Evolutionary conservation across 2,329 filamentous ascomycete species (phyloP).

Genomic region (Aureobasidium lini): DNA sequence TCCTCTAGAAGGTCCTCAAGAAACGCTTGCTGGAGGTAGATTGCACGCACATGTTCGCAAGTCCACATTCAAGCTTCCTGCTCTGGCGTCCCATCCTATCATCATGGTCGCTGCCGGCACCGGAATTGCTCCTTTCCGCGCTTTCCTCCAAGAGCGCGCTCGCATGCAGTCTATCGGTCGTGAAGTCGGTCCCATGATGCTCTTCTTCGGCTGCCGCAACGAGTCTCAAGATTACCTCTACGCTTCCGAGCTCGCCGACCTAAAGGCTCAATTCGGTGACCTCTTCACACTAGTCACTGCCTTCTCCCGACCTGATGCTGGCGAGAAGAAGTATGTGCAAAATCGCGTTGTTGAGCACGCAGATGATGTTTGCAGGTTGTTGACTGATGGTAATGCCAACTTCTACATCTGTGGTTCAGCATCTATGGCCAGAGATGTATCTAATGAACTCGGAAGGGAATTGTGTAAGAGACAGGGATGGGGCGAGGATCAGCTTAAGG

Average conservation of each 20-base stretch:
- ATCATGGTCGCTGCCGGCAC: slow-evolving; percentile 48
- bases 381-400: slow-evolving; percentile 28
- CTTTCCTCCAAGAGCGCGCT: slow-evolving; percentile 36
- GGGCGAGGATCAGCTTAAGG: slow-evolving; percentile 17
- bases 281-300: slow-evolving; percentile 26
- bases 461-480: slow-evolving; percentile 14
- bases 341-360: slow-evolving; percentile 29
- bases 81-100: slow-evolving; percentile 37
- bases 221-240: slow-evolving; percentile 33
- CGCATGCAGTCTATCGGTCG: slow-evolving; percentile 29
- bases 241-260: slow-evolving; percentile 24
- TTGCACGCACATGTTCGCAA: slow-evolving; percentile 32
- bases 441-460: slow-evolving; percentile 25
- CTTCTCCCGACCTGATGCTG: slow-evolving; percentile 24
- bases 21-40: not conserved
- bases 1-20: not conserved
- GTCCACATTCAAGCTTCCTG: slow-evolving; percentile 42
- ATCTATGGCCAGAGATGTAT: slow-evolving; percentile 38
- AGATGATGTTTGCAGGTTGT: slow-evolving; percentile 24
- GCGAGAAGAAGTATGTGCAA: slow-evolving; percentile 32
- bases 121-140: slow-evolving; percentile 42
- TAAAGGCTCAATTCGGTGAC: slow-evolving; percentile 19
- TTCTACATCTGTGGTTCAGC: slow-evolving; percentile 39
- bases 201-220: slow-evolving; percentile 37
- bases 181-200: slow-evolving; percentile 31